Evolutionary conservation across 2,329 filamentous ascomycete species (phyloP).

Genomic region (Aspergillus sp.): DNA sequence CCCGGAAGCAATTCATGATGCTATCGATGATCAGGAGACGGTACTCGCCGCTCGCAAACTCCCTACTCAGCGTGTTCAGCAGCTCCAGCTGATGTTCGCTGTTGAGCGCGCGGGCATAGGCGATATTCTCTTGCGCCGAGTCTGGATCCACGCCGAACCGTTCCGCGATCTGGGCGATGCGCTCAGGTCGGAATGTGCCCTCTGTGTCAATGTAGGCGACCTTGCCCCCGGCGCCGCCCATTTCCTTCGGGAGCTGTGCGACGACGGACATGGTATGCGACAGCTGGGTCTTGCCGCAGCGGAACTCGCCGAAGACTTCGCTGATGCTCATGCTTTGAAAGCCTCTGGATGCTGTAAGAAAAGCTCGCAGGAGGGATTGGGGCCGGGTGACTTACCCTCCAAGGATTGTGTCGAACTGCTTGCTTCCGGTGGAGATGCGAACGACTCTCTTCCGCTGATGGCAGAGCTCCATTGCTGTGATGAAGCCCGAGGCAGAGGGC

Average conservation of each 20-base stretch:
- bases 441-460: conserved; percentile 62
- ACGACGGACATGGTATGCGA: conserved; percentile 68
- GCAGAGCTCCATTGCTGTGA: conserved; percentile 63
- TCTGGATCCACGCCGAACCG: conserved; percentile 61
- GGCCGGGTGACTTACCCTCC: conserved; percentile 49
- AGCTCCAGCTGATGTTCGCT: conserved; percentile 65
- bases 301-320: conserved; percentile 46
- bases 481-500: conserved; percentile 60
- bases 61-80: conserved; percentile 58
- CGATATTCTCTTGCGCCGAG: conserved; percentile 64
- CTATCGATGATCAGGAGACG: conserved; percentile 67
- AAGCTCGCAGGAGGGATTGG: not conserved
- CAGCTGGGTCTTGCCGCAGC: conserved; percentile 67
- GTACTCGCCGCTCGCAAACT: conserved; percentile 63
- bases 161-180: conserved; percentile 65
- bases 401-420: conserved; percentile 63
- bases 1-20: conserved; percentile 67
- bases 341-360: conserved; percentile 44
- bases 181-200: conserved; percentile 65
- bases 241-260: conserved; percentile 54
- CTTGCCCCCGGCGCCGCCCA: conserved; percentile 66
- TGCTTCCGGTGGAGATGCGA: conserved; percentile 67
- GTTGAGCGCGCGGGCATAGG: conserved; percentile 62
- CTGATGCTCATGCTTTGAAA: conserved; percentile 70
- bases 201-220: conserved; percentile 68